Evolutionary conservation across 495 filamentous ascomycete species (phyloP), one percentile per base, ranked within the genome.

Genomic region (Cercophora scortea): DNA sequence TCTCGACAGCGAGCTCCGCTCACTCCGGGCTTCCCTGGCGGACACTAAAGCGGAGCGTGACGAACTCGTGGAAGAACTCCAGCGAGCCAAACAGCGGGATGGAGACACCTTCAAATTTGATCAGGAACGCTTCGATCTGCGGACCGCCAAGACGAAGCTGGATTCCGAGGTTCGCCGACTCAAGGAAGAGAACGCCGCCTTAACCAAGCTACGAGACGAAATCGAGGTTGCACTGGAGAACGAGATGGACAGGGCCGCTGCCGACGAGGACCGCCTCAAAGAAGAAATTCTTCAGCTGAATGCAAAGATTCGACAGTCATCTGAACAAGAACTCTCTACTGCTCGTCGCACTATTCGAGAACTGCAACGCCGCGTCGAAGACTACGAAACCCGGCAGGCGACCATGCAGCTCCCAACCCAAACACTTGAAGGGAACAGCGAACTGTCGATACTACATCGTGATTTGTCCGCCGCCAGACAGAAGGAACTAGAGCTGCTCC

Each of bases 31-130:
- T 17, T 71, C 78, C 1, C 64, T 75, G 15, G 67, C 71, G 18
- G 79, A 83, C 41, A 61, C 77, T 35, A 79, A 83, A 60, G 73
- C 78, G 16, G 83, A 88, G 59, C 78, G 83, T 11, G 80, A 86
- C 53, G 82, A 87, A 57, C 62, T 87, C 15, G 78, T 80, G 45
- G 72, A 62, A 48, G 79, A 85, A 51, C 63, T 87, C 4, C 66
- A 75, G 15, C 69, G 72, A 13, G 61, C 67, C 35, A 74, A 75
- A 19, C 72, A 72, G 50, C 73, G 73, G 38, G 73, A 71, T 8
- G 78, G 77, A 76, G 66, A 72, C 35, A 76, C 74, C 8, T 77
- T 76, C 54, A 75, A 68, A n/a, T 65, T 83, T 32, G 82, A 85
- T 51, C 76, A 78, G 50, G 83, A 86, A 57, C 79, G 80, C 54